A percentile compares a stretch with the other conserved stretches of the same genome.
Evolutionary conservation across 179 eudicot genomes (phyloP).

Genomic region (Spinacia oleracea): DNA sequence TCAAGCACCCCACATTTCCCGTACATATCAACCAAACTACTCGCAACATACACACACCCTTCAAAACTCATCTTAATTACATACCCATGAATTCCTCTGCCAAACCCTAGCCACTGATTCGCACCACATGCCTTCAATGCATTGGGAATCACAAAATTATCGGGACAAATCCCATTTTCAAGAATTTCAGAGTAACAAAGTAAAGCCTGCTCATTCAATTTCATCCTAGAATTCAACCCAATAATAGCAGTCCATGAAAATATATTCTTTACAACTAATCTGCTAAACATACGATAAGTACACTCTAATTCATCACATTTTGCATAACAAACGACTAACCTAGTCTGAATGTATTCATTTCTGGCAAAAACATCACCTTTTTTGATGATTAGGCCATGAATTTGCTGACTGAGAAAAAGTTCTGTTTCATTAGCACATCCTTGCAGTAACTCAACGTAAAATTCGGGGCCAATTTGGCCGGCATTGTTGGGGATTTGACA

Average conservation of each 20-base stretch:
- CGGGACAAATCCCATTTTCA: constrained; percentile 45
- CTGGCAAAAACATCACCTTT: constrained; percentile 42
- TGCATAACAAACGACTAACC: constrained; percentile 54
- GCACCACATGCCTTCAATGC: constrained; percentile 65
- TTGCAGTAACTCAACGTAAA: constrained; percentile 52
- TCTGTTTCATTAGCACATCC: constrained; percentile 42
- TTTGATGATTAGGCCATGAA: constrained; percentile 53
- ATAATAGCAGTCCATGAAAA: constrained; percentile 65
- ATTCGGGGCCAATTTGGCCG: constrained; percentile 38
- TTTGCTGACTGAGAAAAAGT: constrained; percentile 49
- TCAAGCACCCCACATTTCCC: constrained; percentile 53
- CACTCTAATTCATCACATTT: constrained; percentile 48
- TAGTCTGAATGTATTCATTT: constrained; percentile 56
- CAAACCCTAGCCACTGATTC: constrained; percentile 31
- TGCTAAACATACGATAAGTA: constrained; percentile 34
- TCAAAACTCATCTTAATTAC: constrained; percentile 43
- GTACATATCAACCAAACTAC: constrained; percentile 67
- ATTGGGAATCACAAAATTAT: constrained; percentile 61
- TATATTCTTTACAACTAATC: constrained; percentile 31
- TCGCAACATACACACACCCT: constrained; percentile 51
- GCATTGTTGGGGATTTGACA: constrained; percentile 34
- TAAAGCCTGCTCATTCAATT: constrained; percentile 37
- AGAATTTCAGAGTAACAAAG: constrained; percentile 47
- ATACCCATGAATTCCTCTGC: constrained; percentile 61
- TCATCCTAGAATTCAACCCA: constrained; percentile 47